Conservation (phyloP, 2,329 filamentous ascomycete species). For the Xylariaceae sp. region DNA sequence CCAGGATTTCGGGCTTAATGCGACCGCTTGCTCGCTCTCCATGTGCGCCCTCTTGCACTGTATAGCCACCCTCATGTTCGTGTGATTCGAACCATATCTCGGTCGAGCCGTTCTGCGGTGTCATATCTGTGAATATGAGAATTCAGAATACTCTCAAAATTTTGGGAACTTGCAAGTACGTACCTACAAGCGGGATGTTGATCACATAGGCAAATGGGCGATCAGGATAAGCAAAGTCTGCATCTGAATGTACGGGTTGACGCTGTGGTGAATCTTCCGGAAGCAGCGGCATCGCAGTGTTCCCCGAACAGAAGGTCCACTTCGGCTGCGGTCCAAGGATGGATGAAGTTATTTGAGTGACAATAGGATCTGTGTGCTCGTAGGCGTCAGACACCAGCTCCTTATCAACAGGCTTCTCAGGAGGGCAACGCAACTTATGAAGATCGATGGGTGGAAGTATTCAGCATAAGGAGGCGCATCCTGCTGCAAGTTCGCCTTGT, state of each 20-base stretch:
- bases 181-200: constrained; percentile 46
- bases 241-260: constrained; percentile 56
- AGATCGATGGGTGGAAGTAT: constrained; percentile 46
- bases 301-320: constrained; percentile 55
- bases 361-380: constrained; percentile 43
- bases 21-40: constrained; percentile 49
- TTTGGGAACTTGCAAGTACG: not conserved
- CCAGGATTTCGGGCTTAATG: constrained; percentile 40
- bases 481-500: constrained; percentile 57
- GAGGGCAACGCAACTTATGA: constrained; percentile 41
- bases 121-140: constrained; percentile 33
- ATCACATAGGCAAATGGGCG: constrained; percentile 52
- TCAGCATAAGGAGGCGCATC: constrained; percentile 49
- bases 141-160: not conserved
- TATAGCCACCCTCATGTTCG: constrained; percentile 25
- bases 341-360: constrained; percentile 50
- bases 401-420: constrained; percentile 15
- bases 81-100: constrained; percentile 58
- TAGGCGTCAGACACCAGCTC: not conserved
- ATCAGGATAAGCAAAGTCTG: constrained; percentile 50
- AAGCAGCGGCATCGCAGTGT: constrained; percentile 49
- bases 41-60: constrained; percentile 44
- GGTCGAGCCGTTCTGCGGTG: constrained; percentile 49
- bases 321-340: constrained; percentile 50
- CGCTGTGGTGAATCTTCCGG: constrained; percentile 36